Conservation (phyloP, 176 grass and related monocot genomes). For the Avena insularis region DNA sequence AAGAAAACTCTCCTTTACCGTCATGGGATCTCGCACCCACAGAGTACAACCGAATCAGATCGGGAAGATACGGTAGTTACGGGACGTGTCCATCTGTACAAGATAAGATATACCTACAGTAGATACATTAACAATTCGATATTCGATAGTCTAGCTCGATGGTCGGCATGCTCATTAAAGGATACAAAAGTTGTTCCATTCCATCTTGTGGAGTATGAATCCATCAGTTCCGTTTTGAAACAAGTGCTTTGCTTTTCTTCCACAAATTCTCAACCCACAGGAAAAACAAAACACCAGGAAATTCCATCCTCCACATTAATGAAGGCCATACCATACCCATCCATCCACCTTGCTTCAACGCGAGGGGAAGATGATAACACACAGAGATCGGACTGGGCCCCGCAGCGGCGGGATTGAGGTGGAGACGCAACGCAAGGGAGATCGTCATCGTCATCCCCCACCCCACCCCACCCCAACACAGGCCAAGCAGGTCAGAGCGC, state of each 20-base stretch:
- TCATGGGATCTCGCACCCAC: too few species aligned
- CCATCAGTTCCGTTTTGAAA: neutral
- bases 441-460: neutral
- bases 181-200: too few species aligned
- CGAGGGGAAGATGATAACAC: slow-evolving; percentile 29
- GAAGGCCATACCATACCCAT: neutral
- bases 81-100: too few species aligned
- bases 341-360: neutral
- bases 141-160: too few species aligned
- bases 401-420: slow-evolving; percentile 7
- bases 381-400: slow-evolving; percentile 31
- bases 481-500: slow-evolving; percentile 22
- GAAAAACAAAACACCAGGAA: slow-evolving; percentile 12
- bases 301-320: slow-evolving; percentile 10
- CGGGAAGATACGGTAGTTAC: too few species aligned
- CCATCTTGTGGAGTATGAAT: neutral
- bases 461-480: neutral
- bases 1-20: too few species aligned
- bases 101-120: too few species aligned
- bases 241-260: neutral
- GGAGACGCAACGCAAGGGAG: slow-evolving; percentile 11
- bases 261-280: slow-evolving; percentile 22
- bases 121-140: too few species aligned
- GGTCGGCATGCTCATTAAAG: too few species aligned
- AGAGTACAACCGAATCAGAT: too few species aligned